A percentile compares a stretch with the other conserved stretches of the same genome.
phyloP scores from a whole-genome alignment of 345 rosid species.

The Eucalyptus albens region DNA sequence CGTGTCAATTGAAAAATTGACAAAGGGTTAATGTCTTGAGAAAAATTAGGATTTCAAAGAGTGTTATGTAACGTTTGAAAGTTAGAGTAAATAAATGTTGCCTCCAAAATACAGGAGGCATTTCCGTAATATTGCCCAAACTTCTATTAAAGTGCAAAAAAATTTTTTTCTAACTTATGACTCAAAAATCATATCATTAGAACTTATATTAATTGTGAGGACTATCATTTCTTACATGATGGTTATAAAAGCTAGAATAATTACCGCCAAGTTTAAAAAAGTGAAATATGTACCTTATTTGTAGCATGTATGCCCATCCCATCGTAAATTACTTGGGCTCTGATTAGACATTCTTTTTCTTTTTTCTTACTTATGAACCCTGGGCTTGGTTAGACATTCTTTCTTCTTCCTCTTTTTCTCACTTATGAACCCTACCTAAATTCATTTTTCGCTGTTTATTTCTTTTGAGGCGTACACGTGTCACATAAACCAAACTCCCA shows the following conservation, averaged over 20 bases:
- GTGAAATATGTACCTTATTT: not conserved
- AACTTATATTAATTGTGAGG: not conserved
- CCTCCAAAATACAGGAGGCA: not conserved
- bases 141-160: not conserved
- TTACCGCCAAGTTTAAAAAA: not conserved
- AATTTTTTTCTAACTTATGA: not conserved
- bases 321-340: not conserved
- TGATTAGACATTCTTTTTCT: not conserved
- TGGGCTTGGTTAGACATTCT: too few species aligned
- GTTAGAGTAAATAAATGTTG: not conserved
- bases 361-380: too few species aligned
- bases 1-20: too few species aligned
- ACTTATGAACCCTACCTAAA: not conserved
- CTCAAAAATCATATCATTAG: not conserved
- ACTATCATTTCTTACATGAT: not conserved
- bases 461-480: not conserved
- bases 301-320: not conserved
- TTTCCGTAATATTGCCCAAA: not conserved
- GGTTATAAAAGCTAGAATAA: not conserved
- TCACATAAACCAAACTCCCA: not conserved
- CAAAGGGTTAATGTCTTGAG: not conserved
- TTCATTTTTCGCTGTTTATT: not conserved
- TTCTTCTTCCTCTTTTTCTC: too few species aligned
- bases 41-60: too few species aligned
- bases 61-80: not conserved